Conservation (phyloP, 169 alveolate genomes). For the Babesia ovis region DNA sequence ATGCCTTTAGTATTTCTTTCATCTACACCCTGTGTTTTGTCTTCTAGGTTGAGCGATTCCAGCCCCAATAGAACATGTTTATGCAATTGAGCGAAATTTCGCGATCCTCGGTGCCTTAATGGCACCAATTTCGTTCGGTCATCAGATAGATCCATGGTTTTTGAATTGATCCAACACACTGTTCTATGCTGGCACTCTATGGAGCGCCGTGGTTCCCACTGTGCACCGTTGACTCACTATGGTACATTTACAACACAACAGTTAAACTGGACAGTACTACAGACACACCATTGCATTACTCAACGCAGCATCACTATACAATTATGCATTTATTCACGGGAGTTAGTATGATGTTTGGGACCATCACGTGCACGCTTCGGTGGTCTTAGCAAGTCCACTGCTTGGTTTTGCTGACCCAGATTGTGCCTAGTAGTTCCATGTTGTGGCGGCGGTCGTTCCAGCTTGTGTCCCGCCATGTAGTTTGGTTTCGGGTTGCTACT, state of each 20-base stretch:
- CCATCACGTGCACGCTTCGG: background rate
- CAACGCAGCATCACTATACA: too few relatives aligned
- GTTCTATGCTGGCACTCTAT: too few relatives aligned
- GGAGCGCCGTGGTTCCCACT: too few relatives aligned
- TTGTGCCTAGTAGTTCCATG: background rate
- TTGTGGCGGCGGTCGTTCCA: slow-evolving; percentile 26
- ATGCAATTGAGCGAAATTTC: slow-evolving; percentile 12
- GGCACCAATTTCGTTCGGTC: slow-evolving; percentile 27
- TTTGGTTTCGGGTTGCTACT: background rate
- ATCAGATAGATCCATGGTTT: background rate
- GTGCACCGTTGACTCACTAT: too few relatives aligned
- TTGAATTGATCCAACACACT: too few relatives aligned
- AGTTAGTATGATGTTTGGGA: too few relatives aligned
- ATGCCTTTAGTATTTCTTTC: slow-evolving; percentile 70
- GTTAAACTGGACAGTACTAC: too few relatives aligned
- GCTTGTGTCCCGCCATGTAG: slow-evolving; percentile 34
- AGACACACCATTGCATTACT: too few relatives aligned
- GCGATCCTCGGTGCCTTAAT: slow-evolving; percentile 27
- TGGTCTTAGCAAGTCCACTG: background rate
- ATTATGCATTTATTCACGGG: too few relatives aligned
- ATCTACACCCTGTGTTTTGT: slow-evolving; percentile 67
- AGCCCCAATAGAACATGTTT: slow-evolving; percentile 2
- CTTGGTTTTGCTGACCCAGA: background rate
- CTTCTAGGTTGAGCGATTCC: background rate
- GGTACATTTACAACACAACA: too few relatives aligned